Conservation (phyloP, 208 protist species). For the Leishmania amazonensis region DNA sequence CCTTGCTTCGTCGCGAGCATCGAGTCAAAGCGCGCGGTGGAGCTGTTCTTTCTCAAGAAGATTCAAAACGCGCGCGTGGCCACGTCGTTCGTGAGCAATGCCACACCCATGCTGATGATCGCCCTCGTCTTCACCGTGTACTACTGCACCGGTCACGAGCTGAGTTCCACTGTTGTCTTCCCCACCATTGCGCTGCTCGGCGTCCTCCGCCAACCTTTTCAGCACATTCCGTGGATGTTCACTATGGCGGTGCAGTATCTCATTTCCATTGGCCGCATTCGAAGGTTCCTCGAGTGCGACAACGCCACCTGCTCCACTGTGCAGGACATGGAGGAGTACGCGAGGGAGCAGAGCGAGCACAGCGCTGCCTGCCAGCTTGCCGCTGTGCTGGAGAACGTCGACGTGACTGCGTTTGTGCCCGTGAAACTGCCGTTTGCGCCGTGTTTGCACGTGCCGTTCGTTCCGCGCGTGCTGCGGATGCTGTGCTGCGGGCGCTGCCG, state of each 20-base stretch:
- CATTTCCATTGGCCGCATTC: slow-evolving; percentile 65
- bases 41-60: slow-evolving; percentile 44
- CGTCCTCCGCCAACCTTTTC: slow-evolving; percentile 50
- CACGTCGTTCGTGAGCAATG: slow-evolving; percentile 54
- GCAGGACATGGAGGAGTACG: slow-evolving; percentile 32
- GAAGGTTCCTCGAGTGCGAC: slow-evolving; percentile 67
- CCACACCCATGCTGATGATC: slow-evolving; percentile 66
- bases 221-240: slow-evolving; percentile 80
- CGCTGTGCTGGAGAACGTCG: slow-evolving; percentile 43
- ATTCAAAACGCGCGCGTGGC: slow-evolving; percentile 42
- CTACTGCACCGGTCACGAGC: slow-evolving; percentile 40
- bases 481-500: slow-evolving; percentile 32
- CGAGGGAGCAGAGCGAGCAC: slow-evolving; percentile 13
- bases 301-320: slow-evolving; percentile 27
- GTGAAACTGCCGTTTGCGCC: slow-evolving; percentile 50
- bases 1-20: slow-evolving; percentile 58
- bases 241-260: slow-evolving; percentile 60
- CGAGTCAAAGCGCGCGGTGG: slow-evolving; percentile 39
- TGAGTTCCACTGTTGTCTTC: slow-evolving; percentile 71
- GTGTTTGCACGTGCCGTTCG: too few species aligned
- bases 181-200: slow-evolving; percentile 34
- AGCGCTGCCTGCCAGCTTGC: slow-evolving; percentile 34
- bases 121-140: slow-evolving; percentile 40
- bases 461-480: slow-evolving; percentile 16
- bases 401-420: slow-evolving; percentile 59